phyloP scores from a whole-genome alignment of 768 basidiomycete species.

The Lactifluus echinatus region DNA sequence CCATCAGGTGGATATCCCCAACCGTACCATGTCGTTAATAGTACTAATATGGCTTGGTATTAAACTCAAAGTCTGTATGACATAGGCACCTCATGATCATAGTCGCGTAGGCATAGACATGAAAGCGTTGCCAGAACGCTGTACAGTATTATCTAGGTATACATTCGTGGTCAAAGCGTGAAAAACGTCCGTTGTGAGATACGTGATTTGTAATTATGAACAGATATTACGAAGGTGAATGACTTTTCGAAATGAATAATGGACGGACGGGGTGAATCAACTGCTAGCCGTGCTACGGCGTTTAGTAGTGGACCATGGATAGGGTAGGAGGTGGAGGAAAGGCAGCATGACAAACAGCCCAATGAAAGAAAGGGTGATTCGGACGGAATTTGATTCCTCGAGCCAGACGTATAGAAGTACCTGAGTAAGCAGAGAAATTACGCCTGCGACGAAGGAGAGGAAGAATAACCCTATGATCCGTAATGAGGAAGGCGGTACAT shows the following conservation, averaged over 20 bases:
- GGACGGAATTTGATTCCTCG: constrained; percentile 11
- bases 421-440: constrained; percentile 1
- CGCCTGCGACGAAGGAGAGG: background rate
- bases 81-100: background rate
- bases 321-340: constrained; percentile 6
- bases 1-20: background rate
- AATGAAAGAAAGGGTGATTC: constrained; percentile 9
- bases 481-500: background rate
- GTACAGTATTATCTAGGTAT: background rate
- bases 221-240: background rate
- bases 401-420: constrained; percentile 12
- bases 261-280: background rate
- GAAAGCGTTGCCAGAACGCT: background rate
- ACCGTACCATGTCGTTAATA: too few relatives aligned
- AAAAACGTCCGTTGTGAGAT: background rate
- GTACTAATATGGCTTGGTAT: background rate
- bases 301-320: background rate
- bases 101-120: background rate
- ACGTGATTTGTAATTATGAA: background rate
- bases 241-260: background rate
- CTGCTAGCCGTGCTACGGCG: background rate
- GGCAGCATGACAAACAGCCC: constrained; percentile 6
- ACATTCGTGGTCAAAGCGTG: background rate
- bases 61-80: background rate
- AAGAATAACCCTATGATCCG: constrained; percentile 8